These are phyloP conservation scores for Melampsora abietis-canadensis DNA, from an alignment of 1,284 basidiomycete genomes.

Conservation along the genomic window DNA sequence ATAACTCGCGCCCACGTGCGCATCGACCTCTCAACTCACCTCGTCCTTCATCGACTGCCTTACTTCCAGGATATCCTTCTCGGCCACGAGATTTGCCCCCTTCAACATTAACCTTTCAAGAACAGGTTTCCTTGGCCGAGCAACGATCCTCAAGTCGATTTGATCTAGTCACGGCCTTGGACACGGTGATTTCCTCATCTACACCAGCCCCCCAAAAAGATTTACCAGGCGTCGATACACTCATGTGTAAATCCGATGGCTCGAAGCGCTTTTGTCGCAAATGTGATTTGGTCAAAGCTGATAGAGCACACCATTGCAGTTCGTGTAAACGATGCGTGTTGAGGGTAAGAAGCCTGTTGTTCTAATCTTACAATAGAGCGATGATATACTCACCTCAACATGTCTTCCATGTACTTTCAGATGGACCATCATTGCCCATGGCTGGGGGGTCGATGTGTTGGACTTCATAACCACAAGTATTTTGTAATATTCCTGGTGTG, in stretches of 20 bases:
- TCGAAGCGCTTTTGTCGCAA: conserved; percentile 43
- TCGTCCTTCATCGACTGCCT: conserved; percentile 5
- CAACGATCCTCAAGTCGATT: conserved; percentile 1
- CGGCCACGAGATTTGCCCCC: neutral
- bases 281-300: conserved; percentile 50
- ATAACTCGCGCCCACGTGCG: neutral
- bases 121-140: conserved; percentile 16
- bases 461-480: conserved; percentile 53
- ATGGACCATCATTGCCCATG: conserved; percentile 50
- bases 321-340: conserved; percentile 49
- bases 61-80: too few species aligned
- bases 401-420: neutral
- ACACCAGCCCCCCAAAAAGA: neutral
- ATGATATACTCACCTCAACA: neutral
- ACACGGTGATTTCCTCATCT: neutral
- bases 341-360: conserved; percentile 16
- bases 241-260: conserved; percentile 43
- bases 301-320: conserved; percentile 52
- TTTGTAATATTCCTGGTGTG: conserved; percentile 54
- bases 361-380: neutral
- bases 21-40: neutral
- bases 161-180: neutral
- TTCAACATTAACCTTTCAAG: conserved; percentile 26
- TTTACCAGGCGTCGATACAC: neutral
- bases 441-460: conserved; percentile 53